These are phyloP conservation scores for Piper longum DNA, from an alignment of 164 flowering plant species.

Conservation along the genomic window DNA sequence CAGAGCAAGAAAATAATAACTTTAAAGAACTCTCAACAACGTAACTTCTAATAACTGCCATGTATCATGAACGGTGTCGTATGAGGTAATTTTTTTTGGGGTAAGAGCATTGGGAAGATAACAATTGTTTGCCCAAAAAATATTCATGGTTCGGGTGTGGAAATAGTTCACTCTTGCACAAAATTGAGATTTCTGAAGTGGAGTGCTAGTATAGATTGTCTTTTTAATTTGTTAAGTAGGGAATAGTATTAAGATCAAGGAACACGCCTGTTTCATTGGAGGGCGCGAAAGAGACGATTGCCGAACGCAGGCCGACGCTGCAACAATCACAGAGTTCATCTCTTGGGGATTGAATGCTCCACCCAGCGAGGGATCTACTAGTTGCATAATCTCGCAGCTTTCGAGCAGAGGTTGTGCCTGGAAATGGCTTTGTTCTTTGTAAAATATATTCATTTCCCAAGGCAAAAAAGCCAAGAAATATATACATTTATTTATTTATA, in stretches of 20 bases:
- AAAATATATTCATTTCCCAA: neutral
- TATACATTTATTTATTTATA: neutral
- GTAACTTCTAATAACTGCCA: too few relatives aligned
- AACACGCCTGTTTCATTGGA: constrained; percentile 63
- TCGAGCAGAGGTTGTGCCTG: constrained; percentile 69
- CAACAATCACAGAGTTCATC: constrained; percentile 30
- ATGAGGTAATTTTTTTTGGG: too few relatives aligned
- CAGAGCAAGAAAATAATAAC: too few relatives aligned
- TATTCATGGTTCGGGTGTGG: too few relatives aligned
- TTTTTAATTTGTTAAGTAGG: too few relatives aligned
- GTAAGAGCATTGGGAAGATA: too few relatives aligned
- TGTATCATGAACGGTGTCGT: too few relatives aligned
- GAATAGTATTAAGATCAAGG: too few relatives aligned
- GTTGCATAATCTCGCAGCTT: constrained; percentile 24
- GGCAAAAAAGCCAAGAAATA: neutral
- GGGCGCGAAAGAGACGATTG: constrained; percentile 54
- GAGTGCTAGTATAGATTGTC: neutral
- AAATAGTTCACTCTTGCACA: too few relatives aligned
- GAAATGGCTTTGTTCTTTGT: neutral
- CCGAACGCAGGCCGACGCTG: constrained; percentile 57
- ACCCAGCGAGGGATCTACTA: constrained; percentile 52
- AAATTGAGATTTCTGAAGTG: too few relatives aligned
- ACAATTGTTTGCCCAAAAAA: too few relatives aligned
- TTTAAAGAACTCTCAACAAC: too few relatives aligned
- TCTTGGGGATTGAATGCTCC: constrained; percentile 37